Percentiles rank a stretch among this genome's conserved stretches.
Evolutionary conservation across 2,329 filamentous ascomycete species (phyloP).

Genomic region (Penicillium aurantiogriseum): DNA sequence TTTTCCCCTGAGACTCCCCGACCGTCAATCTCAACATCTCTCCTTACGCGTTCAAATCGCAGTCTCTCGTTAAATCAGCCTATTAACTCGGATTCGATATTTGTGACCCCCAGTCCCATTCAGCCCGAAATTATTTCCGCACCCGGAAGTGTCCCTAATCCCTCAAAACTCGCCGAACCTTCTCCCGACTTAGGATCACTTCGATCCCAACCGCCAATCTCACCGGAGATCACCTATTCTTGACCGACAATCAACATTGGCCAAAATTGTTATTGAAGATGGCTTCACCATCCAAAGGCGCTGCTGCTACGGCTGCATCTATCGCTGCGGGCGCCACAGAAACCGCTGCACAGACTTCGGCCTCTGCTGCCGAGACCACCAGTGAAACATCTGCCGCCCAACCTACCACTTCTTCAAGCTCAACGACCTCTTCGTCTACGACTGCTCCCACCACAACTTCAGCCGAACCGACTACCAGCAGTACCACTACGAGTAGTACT

Average conservation of each 20-base stretch:
- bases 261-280: not conserved
- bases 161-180: constrained; percentile 4
- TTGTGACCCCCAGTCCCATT: not conserved
- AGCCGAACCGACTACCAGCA: constrained; percentile 9
- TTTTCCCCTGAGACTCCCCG: constrained; percentile 18
- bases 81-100: constrained; percentile 6
- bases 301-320: not conserved
- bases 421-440: not conserved
- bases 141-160: not conserved
- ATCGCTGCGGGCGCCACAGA: not conserved
- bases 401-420: constrained; percentile 1
- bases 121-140: not conserved
- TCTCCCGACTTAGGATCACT: constrained; percentile 4
- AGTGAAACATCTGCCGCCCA: not conserved
- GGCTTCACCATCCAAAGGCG: not conserved
- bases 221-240: not conserved
- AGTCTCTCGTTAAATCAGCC: constrained; percentile 16
- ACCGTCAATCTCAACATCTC: not conserved
- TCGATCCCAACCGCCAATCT: constrained; percentile 11
- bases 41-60: constrained; percentile 12
- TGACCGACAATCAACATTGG: not conserved
- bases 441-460: not conserved
- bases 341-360: not conserved
- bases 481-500: constrained; percentile 15
- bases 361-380: not conserved